These are phyloP conservation scores for Candida coquimbonensis DNA, from an alignment of 805 yeast genomes.

Conservation along the genomic window DNA sequence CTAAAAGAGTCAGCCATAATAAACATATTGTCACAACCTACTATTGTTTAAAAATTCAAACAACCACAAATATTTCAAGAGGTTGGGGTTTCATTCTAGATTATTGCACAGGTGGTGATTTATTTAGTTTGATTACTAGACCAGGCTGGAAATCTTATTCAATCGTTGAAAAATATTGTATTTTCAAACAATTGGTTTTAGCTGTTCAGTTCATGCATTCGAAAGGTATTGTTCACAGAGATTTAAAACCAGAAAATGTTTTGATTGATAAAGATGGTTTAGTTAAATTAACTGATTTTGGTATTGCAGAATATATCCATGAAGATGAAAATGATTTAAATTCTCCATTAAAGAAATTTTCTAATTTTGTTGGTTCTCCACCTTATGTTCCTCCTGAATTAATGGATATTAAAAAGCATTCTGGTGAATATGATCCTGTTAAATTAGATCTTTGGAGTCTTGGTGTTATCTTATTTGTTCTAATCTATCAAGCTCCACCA, in stretches of 20 bases:
- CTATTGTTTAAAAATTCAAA: conserved; percentile 50
- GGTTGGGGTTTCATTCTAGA: conserved; percentile 78
- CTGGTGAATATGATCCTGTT: conserved; percentile 50
- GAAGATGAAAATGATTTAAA: conserved; percentile 41
- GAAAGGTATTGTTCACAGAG: conserved; percentile 63
- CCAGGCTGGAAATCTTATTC: conserved; percentile 54
- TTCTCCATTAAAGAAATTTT: conserved; percentile 30
- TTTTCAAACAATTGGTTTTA: conserved; percentile 59
- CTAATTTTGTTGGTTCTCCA: conserved; percentile 66
- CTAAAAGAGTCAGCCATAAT: conserved; percentile 45
- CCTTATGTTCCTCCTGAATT: conserved; percentile 81
- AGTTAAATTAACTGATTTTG: conserved; percentile 69
- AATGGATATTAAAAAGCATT: conserved; percentile 31
- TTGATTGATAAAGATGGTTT: conserved; percentile 53
- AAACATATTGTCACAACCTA: conserved; percentile 54
- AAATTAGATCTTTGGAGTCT: conserved; percentile 68
- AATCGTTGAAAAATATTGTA: conserved; percentile 49
- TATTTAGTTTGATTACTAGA: conserved; percentile 46
- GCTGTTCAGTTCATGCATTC: conserved; percentile 61
- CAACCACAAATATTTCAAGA: conserved; percentile 45
- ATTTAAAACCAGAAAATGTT: conserved; percentile 70
- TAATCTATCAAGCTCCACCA: conserved; percentile 54
- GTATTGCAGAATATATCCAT: conserved; percentile 64
- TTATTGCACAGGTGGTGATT: conserved; percentile 53
- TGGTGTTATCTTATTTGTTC: conserved; percentile 59